These are phyloP conservation scores for Psilocybe subaeruginosa DNA, from an alignment of 768 basidiomycete genomes.

Conservation along the genomic window DNA sequence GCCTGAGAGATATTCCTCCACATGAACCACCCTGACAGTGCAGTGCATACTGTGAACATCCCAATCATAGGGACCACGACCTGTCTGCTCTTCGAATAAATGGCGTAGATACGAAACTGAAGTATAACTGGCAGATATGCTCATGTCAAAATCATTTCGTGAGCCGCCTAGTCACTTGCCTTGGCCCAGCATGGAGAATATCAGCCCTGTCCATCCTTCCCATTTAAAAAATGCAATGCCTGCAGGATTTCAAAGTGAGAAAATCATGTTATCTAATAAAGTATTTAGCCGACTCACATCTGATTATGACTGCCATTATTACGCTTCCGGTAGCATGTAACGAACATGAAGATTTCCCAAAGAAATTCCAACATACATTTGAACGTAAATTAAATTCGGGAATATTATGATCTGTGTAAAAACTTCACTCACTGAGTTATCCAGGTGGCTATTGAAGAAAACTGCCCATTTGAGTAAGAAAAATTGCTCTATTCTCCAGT, in stretches of 20 bases:
- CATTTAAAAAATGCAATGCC: neutral
- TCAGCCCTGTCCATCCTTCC: constrained; percentile 5
- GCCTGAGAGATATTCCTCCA: neutral
- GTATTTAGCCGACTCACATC: neutral
- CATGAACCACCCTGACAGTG: neutral
- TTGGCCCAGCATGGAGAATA: neutral
- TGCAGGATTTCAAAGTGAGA: neutral
- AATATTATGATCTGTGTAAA: neutral
- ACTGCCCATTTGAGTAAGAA: neutral
- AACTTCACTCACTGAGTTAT: neutral
- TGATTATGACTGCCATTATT: neutral
- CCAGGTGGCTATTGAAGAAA: neutral
- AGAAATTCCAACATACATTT: neutral
- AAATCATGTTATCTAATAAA: too few relatives aligned
- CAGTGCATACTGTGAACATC: neutral
- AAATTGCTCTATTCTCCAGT: neutral
- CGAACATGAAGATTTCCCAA: too few relatives aligned
- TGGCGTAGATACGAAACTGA: constrained; percentile 4
- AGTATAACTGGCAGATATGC: neutral
- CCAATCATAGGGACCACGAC: neutral
- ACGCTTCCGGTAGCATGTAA: too few relatives aligned
- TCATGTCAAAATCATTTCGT: neutral
- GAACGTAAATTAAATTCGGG: too few relatives aligned
- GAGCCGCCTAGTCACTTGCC: neutral
- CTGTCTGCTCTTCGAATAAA: neutral